A percentile compares a stretch with the other conserved stretches of the same genome.
Conservation (phyloP, 306 rosid genomes). For the Carpinus fangiana region DNA sequence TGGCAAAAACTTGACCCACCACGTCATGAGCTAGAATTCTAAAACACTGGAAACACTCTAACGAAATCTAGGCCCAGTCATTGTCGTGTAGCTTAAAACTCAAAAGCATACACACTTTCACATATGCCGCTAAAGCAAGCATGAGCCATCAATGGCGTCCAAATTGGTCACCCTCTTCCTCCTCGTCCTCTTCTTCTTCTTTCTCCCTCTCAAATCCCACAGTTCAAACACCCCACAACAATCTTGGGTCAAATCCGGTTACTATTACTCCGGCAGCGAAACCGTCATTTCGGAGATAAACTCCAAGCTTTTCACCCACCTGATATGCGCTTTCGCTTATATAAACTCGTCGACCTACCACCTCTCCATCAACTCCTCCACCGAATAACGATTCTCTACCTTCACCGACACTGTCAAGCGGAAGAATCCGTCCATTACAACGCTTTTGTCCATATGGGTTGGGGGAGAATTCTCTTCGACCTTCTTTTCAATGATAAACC, state of each 20-base stretch:
- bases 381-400: slow-evolving; percentile 8
- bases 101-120: background rate
- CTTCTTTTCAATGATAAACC: slow-evolving; percentile 21
- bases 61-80: no score
- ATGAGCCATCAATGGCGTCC: slow-evolving; percentile 29
- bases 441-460: slow-evolving; percentile 33
- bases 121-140: background rate
- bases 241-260: slow-evolving; percentile 30
- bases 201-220: background rate
- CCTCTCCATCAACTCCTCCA: slow-evolving; percentile 9
- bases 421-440: slow-evolving; percentile 26
- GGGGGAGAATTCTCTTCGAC: slow-evolving; percentile 12
- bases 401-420: slow-evolving; percentile 30
- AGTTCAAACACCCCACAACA: slow-evolving; percentile 7
- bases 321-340: slow-evolving; percentile 21
- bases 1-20: background rate
- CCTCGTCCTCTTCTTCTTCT: background rate
- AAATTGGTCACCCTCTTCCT: background rate
- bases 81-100: background rate
- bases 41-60: no score
- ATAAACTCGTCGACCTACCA: slow-evolving; percentile 20
- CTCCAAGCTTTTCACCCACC: slow-evolving; percentile 36
- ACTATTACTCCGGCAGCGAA: slow-evolving; percentile 1
- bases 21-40: background rate
- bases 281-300: slow-evolving; percentile 11